phyloP scores from a whole-genome alignment of 441 rosid species.

The Hypseocharis bilobata region DNA sequence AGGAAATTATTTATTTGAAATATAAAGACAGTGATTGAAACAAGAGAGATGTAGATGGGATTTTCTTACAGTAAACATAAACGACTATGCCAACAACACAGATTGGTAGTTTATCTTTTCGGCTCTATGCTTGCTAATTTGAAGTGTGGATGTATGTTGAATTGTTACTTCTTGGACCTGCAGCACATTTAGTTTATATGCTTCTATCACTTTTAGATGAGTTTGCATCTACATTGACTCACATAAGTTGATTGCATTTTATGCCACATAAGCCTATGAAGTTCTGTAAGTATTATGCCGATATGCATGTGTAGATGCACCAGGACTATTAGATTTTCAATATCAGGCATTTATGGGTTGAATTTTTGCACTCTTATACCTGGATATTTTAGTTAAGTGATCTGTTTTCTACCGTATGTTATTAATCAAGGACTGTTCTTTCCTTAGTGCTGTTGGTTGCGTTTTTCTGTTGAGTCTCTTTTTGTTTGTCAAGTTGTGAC shows the following conservation, averaged over 20 bases:
- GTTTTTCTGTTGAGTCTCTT: not conserved
- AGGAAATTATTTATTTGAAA: not conserved
- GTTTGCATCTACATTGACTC: constrained; percentile 5
- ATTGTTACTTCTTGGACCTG: constrained; percentile 7
- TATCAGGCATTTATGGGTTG: not conserved
- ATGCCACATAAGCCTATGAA: not conserved
- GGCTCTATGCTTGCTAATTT: not conserved
- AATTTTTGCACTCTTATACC: not conserved
- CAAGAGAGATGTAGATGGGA: not conserved
- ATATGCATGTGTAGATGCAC: not conserved
- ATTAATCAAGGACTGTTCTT: not conserved
- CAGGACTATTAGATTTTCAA: not conserved
- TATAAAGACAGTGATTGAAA: not conserved
- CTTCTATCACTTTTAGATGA: constrained; percentile 2
- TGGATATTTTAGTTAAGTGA: not conserved
- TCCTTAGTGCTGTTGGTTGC: not conserved
- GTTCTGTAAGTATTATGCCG: not conserved
- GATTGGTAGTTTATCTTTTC: not conserved
- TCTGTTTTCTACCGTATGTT: not conserved
- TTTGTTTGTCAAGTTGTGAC: not conserved
- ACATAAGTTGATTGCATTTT: constrained; percentile 6
- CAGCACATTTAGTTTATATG: not conserved
- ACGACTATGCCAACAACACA: not conserved
- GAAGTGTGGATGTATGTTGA: not conserved
- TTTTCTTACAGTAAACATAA: not conserved